phyloP scores from a whole-genome alignment of 371 early-diverging fungal species.

The Dinochytrium kinnereticum region DNA sequence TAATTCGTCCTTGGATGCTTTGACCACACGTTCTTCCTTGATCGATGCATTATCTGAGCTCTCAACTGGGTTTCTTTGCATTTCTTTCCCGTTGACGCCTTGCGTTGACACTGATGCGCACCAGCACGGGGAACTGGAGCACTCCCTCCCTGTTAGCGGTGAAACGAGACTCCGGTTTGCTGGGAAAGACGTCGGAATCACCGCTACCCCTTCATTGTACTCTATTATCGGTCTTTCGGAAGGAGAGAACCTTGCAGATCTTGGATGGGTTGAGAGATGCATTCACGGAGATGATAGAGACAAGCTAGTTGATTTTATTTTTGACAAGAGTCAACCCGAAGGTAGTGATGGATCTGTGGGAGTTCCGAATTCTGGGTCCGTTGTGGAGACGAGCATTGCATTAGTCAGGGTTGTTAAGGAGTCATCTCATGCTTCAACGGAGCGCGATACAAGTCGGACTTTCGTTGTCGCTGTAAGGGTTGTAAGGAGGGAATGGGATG shows the following conservation, averaged over 20 bases:
- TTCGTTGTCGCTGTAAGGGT: neutral
- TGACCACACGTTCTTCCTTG: too few species aligned
- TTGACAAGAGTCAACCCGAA: neutral
- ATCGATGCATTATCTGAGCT: neutral
- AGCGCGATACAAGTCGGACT: too few species aligned
- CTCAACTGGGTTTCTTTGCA: neutral
- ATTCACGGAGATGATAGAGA: neutral
- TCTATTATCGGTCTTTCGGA: neutral
- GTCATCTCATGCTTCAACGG: too few species aligned
- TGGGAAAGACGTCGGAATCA: neutral
- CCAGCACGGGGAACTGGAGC: neutral
- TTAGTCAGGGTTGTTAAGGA: neutral
- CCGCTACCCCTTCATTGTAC: neutral
- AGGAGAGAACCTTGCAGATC: neutral
- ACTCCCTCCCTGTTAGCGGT: too few species aligned
- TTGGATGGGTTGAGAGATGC: neutral
- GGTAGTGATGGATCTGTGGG: neutral
- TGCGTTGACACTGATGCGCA: neutral
- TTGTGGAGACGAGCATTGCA: neutral
- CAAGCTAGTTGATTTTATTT: neutral
- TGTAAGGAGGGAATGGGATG: constrained; percentile 6
- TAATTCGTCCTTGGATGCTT: too few species aligned
- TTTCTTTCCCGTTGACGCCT: neutral
- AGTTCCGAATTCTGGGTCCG: neutral
- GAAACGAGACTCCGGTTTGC: neutral